Base-by-base conservation (phyloP, 2,329 filamentous ascomycete species). In the Scedosporium dehoogii region DNA sequence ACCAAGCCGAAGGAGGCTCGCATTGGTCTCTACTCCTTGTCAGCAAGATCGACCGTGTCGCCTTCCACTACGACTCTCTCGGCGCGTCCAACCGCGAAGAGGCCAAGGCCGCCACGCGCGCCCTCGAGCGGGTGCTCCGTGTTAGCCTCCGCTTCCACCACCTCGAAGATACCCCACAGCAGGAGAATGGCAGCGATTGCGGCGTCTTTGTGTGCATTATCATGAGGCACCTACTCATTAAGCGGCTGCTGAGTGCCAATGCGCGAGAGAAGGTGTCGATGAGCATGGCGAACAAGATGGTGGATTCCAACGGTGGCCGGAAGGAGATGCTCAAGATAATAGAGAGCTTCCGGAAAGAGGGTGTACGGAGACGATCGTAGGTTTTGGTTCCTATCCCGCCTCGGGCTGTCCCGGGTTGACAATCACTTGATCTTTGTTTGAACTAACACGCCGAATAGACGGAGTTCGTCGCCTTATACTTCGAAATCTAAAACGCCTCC, bases 11-110 rank as follows among this genome's bases (percentile, higher is more conserved):
- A 75, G 91, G 90, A 48, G 94, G 94, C 46, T 90, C 89, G 3
- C 94, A 99, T 73, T 99, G 94, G 94, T 96, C 91, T 0, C 79
- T 99, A 0, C 85, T 99, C 0, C 84, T 99, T 2, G 92, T 99
- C 38, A 92, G 88, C 12, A 83, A 92, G 48, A 86, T 96, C 59
- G 94, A 99, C 71, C 87, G 91, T 7, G 86, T 96, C 2, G 91
- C 93, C 0, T 99, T 99, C 74, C 94, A 99, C 78, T 99, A 99
- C 76, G 94, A 99, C 76, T 93, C 89, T 1, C 80, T 97, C 27
- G 83, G 84, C 2, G 86, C 87, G 1, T 83, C 85, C 46, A 97
- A 99, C 74, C 83, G 85, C 64, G 76, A 81, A 51, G 90, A 96
- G 67, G 94, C 91, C 0, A 81, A 83, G 59, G 77, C 83, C 1